phyloP scores from a whole-genome alignment of 2,329 filamentous ascomycete genomes.

The Fusarium sublunatum region DNA sequence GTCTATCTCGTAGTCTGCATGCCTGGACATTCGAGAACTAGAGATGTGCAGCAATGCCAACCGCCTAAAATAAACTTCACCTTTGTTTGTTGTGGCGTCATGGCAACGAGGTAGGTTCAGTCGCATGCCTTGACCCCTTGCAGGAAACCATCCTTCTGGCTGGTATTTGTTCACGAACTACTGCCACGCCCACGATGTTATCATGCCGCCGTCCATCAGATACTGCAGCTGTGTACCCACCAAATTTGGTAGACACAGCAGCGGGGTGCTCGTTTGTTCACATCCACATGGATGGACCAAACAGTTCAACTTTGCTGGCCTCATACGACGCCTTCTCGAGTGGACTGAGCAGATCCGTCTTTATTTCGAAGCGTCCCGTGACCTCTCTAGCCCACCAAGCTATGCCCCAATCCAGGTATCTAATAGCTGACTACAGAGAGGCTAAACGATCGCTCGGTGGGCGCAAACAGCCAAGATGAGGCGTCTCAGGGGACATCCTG shows the following conservation, averaged over 20 bases:
- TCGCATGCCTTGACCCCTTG: conserved; percentile 29
- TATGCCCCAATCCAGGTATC: conserved; percentile 24
- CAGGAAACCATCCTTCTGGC: conserved; percentile 31
- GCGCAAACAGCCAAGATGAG: conserved; percentile 39
- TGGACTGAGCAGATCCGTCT: conserved; percentile 33
- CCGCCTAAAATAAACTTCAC: conserved; percentile 16
- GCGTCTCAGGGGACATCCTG: conserved; percentile 46
- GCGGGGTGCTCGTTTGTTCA: conserved; percentile 9
- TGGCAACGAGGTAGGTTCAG: conserved; percentile 10
- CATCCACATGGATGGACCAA: conserved; percentile 17
- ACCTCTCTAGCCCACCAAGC: conserved; percentile 24
- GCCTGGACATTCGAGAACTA: neutral
- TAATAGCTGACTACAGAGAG: conserved; percentile 32
- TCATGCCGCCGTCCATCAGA: conserved; percentile 25
- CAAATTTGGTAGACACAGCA: conserved; percentile 18
- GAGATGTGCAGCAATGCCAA: neutral
- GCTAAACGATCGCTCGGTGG: conserved; percentile 31
- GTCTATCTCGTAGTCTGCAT: conserved; percentile 16
- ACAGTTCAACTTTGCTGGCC: conserved; percentile 26
- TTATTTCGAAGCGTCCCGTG: conserved; percentile 42
- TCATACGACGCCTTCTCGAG: conserved; percentile 13
- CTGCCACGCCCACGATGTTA: conserved; percentile 28
- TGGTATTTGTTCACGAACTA: conserved; percentile 33
- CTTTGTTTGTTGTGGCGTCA: conserved; percentile 5
- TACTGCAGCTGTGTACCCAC: conserved; percentile 9